These are phyloP conservation scores for Tylopilus sp. DNA, from an alignment of 1,284 basidiomycete genomes.

Conservation along the genomic window DNA sequence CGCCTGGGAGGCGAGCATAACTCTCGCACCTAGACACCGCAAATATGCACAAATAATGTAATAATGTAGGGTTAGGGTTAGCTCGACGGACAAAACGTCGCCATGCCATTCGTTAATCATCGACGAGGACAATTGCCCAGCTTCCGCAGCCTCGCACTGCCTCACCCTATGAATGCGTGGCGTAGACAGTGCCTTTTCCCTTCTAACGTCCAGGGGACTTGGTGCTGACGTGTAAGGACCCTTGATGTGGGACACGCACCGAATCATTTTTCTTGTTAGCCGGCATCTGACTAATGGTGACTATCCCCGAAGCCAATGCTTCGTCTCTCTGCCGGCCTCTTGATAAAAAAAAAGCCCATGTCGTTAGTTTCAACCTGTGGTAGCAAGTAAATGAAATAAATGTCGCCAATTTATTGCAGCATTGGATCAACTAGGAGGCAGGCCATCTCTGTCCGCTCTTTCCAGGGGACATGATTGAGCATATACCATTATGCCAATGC, in stretches of 20 bases:
- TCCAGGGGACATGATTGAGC: too few species aligned
- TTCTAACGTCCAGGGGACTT: neutral
- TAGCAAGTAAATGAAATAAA: neutral
- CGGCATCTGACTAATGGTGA: conserved; percentile 5
- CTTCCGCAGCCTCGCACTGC: conserved; percentile 5
- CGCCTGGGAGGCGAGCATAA: conserved; percentile 26
- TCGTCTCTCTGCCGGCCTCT: too few species aligned
- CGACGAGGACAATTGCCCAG: too few species aligned
- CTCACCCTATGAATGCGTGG: conserved; percentile 1
- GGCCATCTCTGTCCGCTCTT: too few species aligned
- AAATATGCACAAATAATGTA: conserved; percentile 25
- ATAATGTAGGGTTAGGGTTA: conserved; percentile 24
- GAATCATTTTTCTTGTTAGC: conserved; percentile 11
- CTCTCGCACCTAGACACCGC: conserved; percentile 17
- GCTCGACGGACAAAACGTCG: conserved; percentile 5
- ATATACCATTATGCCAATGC: too few species aligned
- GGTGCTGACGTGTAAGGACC: conserved; percentile 1
- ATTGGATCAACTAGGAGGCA: too few species aligned
- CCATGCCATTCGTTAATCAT: conserved; percentile 8
- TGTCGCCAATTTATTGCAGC: too few species aligned
- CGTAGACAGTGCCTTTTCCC: conserved; percentile 2
- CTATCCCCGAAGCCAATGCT: neutral
- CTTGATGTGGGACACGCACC: conserved; percentile 8
- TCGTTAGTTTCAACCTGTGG: too few species aligned
- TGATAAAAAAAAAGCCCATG: too few species aligned